Conservation (phyloP, 2,329 filamentous ascomycete species). For the Neofusicoccum cordaticola region DNA sequence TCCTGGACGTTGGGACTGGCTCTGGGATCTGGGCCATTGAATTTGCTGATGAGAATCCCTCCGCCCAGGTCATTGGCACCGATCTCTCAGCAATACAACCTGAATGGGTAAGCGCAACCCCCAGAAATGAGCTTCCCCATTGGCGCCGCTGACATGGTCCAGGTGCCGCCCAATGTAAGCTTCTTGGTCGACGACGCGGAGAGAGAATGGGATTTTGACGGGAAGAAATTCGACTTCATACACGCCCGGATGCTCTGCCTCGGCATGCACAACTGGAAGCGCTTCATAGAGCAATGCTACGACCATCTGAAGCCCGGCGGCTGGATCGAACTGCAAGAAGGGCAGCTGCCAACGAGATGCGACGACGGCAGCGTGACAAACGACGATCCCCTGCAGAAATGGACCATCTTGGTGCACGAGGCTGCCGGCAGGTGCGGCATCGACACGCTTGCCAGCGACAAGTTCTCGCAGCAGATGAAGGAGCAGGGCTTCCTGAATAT, state of each 20-base stretch:
- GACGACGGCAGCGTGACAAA: constrained; percentile 19
- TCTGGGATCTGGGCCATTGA: constrained; percentile 37
- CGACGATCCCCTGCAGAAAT: neutral
- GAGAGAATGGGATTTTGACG: constrained; percentile 53
- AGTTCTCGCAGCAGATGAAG: constrained; percentile 35
- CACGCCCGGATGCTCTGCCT: constrained; percentile 52
- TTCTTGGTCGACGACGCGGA: constrained; percentile 37
- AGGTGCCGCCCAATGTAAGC: constrained; percentile 35
- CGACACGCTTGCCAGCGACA: constrained; percentile 26
- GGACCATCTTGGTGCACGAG: neutral
- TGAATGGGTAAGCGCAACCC: constrained; percentile 28
- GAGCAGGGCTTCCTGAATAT: constrained; percentile 29
- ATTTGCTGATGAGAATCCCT: constrained; percentile 33
- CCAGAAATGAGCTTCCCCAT: constrained; percentile 18
- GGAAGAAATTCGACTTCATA: constrained; percentile 56
- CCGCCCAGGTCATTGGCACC: constrained; percentile 31
- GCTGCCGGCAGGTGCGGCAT: constrained; percentile 18
- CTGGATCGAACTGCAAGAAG: constrained; percentile 52
- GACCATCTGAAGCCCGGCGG: constrained; percentile 48
- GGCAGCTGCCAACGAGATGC: constrained; percentile 17
- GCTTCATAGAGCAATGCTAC: constrained; percentile 45
- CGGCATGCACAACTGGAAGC: constrained; percentile 54
- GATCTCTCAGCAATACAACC: constrained; percentile 30
- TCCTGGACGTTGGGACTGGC: constrained; percentile 32
- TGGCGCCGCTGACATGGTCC: constrained; percentile 13